Evolutionary conservation across 306 rosid genomes (phyloP), one percentile per base, ranked within the genome.

Genomic region (Trichosanthes truncata): DNA sequence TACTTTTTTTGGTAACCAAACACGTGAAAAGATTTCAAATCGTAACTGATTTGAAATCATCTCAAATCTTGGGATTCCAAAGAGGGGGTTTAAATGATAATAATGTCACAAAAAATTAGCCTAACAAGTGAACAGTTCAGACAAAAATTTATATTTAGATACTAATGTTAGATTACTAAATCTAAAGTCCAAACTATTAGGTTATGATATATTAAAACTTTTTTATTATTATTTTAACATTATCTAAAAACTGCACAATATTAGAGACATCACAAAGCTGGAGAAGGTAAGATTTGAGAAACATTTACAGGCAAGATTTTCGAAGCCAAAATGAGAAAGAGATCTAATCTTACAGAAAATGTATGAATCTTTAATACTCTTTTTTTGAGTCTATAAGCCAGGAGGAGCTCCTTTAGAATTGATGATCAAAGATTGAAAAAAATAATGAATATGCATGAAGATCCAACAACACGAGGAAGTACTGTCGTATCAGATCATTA

Each of bases 361-460:
- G 13, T 7, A 35, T 63, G 21, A 63, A 35, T 17, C 26, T 66
- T 20, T 31, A 63, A 31, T 31, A 15, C 71, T 63, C 68, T 9
- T 29, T 61, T 61, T 61, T 33, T 8, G 12, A 35, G 46, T 35
- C 25, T 6, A 35, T 8, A 35, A 35, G 35, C 14, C 72, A 31
- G 6, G 3, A 67, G 18, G 31, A 67, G 74, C 40, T 67, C 53
- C 51, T 9, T 40, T 31, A 40, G 33, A 68, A 68, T 12, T 68
- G 53, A 68, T 68, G 53, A 41, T 68, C 75, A 68, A 68, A 68
- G 52, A 67, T 68, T 21, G 33, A 21, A n/a, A 63, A n/a, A 63
- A 68, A 40, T 5, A 68, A 40, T 68, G 2, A 68, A 21, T 21
- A 68, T 68, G 52, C 53, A 41, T n/a, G 75, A 40, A 68, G 9